Evolutionary conservation across 805 yeast species (phyloP).

Genomic region (Huiozyma naganishii): DNA sequence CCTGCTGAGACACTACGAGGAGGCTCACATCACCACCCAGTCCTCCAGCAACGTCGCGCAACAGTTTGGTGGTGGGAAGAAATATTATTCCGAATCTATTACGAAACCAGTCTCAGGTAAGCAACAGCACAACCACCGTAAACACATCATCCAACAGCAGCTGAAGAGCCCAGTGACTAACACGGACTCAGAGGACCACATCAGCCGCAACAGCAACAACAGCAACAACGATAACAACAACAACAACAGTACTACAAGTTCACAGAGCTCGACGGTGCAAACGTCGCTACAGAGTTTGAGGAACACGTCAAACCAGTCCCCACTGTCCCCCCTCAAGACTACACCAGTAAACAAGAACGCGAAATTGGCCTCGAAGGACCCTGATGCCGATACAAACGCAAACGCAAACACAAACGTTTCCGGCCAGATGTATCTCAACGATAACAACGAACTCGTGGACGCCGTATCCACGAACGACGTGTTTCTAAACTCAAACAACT

Average conservation of each 20-base stretch:
- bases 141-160: constrained; percentile 5
- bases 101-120: neutral
- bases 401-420: constrained; percentile 1
- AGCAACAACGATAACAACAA: neutral
- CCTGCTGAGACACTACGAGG: constrained; percentile 87
- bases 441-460: constrained; percentile 52
- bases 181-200: too few relatives aligned
- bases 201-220: too few relatives aligned
- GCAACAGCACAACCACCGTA: constrained; percentile 1
- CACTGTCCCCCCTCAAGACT: neutral
- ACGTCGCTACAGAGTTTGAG: neutral
- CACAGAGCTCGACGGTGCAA: neutral
- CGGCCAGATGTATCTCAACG: constrained; percentile 16
- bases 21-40: constrained; percentile 70
- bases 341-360: neutral
- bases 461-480: constrained; percentile 91
- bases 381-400: neutral
- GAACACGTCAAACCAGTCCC: neutral
- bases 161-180: neutral
- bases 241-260: neutral
- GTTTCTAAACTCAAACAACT: constrained; percentile 34
- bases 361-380: constrained; percentile 12
- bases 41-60: constrained; percentile 19
- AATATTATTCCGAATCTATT: neutral
- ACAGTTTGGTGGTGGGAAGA: neutral